Evolutionary conservation across 1,284 basidiomycete species (phyloP).

Genomic region (Inonotus obliquus): DNA sequence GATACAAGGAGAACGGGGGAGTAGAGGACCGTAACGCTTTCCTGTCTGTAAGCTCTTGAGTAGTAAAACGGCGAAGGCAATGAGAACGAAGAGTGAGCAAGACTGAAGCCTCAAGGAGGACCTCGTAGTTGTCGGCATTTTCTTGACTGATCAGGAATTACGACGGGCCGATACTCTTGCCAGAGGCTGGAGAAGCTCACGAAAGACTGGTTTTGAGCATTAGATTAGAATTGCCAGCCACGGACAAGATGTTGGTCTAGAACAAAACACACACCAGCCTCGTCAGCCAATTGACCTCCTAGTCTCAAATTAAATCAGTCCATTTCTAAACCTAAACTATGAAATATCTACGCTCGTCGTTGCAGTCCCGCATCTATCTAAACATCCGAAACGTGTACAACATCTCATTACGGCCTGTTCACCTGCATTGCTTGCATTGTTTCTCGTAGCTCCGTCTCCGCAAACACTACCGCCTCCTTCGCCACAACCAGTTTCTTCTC

Average conservation of each 20-base stretch:
- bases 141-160: neutral
- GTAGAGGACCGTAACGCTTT: neutral
- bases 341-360: neutral
- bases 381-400: neutral
- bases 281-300: neutral
- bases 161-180: neutral
- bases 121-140: neutral
- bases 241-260: neutral
- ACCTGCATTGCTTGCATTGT: conserved; percentile 62
- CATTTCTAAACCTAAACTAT: neutral
- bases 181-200: neutral
- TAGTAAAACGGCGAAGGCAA: neutral
- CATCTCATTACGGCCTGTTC: conserved; percentile 40
- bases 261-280: neutral
- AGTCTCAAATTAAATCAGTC: neutral
- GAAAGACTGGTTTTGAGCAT: neutral
- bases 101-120: neutral
- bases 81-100: neutral
- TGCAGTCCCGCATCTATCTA: neutral
- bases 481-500: conserved; percentile 66
- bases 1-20: neutral
- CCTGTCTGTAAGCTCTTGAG: neutral
- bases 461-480: conserved; percentile 63
- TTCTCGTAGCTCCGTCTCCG: conserved; percentile 68
- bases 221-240: conserved; percentile 3